phyloP scores from a whole-genome alignment of 495 filamentous ascomycete genomes.

The Neurospora sp. region DNA sequence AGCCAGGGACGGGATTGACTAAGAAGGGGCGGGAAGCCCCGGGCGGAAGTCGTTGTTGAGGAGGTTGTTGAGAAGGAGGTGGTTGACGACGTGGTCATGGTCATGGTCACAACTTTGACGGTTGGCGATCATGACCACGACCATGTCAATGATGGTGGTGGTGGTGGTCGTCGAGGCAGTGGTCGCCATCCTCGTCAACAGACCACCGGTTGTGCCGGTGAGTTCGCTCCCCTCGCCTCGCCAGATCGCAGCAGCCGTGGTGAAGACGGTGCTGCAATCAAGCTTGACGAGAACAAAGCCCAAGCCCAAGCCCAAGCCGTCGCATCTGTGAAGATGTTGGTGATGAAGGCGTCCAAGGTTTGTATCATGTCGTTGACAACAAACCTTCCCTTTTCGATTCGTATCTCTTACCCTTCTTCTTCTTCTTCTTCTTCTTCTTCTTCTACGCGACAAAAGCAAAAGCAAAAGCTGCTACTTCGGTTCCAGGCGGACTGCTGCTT shows the following conservation, averaged over 20 bases:
- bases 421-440: background rate
- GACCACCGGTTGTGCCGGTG: too few relatives aligned
- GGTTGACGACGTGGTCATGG: background rate
- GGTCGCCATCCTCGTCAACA: too few relatives aligned
- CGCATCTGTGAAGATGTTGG: too few relatives aligned
- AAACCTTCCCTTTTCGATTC: background rate
- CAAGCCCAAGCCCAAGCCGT: too few relatives aligned
- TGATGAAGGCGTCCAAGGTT: too few relatives aligned
- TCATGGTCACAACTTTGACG: background rate
- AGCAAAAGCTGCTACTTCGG: background rate
- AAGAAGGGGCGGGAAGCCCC: constrained; percentile 33
- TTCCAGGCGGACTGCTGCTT: background rate
- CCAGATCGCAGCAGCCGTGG: too few relatives aligned
- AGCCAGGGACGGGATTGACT: constrained; percentile 27
- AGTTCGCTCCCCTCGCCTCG: too few relatives aligned
- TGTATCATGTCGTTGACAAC: too few relatives aligned
- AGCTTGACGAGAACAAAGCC: too few relatives aligned
- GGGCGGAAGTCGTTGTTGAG: background rate
- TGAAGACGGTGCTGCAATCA: too few relatives aligned
- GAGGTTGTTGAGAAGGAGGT: background rate
- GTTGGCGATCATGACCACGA: background rate
- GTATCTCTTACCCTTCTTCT: background rate
- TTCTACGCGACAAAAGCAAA: background rate
- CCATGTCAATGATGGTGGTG: background rate
- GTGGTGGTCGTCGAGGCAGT: too few relatives aligned